A percentile compares a stretch with the other conserved stretches of the same genome.
phyloP scores from a whole-genome alignment of 768 basidiomycete species.

The Kwoniella dendrophila region DNA sequence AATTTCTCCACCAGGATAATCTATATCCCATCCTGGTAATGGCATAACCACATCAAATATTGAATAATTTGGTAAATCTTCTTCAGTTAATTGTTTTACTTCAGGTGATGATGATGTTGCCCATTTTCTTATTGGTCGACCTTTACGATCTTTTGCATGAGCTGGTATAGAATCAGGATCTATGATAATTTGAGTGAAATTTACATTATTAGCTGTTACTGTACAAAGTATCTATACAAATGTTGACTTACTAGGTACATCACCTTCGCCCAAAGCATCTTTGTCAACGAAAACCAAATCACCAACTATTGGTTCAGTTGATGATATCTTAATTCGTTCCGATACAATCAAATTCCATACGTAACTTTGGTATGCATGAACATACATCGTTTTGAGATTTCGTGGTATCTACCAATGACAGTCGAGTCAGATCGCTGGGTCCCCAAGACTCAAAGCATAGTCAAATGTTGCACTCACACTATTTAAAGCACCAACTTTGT shows the following conservation, averaged over 20 bases:
- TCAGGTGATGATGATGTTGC: conserved; percentile 57
- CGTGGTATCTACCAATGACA: conserved; percentile 73
- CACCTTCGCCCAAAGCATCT: conserved; percentile 51
- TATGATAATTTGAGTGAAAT: not conserved
- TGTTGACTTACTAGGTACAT: conserved; percentile 8
- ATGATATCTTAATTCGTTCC: conserved; percentile 77
- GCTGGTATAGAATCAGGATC: conserved; percentile 16
- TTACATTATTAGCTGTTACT: too few species aligned
- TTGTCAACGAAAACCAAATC: conserved; percentile 79
- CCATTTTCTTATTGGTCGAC: conserved; percentile 39
- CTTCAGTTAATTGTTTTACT: conserved; percentile 75
- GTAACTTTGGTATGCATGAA: conserved; percentile 98
- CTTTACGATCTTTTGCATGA: conserved; percentile 20
- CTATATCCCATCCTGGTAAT: conserved; percentile 91
- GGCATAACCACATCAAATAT: conserved; percentile 98
- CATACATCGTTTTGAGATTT: conserved; percentile 93
- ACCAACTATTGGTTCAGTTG: conserved; percentile 72
- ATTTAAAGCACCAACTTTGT: conserved; percentile 74
- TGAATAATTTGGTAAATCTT: conserved; percentile 72
- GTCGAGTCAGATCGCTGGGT: not conserved
- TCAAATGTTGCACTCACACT: conserved; percentile 61
- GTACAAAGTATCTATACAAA: not conserved
- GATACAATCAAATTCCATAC: conserved; percentile 98
- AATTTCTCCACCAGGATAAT: conserved; percentile 84
- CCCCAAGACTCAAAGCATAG: too few species aligned